phyloP scores from a whole-genome alignment of 1,284 basidiomycete genomes.

The Veloporphyrellus conicus region DNA sequence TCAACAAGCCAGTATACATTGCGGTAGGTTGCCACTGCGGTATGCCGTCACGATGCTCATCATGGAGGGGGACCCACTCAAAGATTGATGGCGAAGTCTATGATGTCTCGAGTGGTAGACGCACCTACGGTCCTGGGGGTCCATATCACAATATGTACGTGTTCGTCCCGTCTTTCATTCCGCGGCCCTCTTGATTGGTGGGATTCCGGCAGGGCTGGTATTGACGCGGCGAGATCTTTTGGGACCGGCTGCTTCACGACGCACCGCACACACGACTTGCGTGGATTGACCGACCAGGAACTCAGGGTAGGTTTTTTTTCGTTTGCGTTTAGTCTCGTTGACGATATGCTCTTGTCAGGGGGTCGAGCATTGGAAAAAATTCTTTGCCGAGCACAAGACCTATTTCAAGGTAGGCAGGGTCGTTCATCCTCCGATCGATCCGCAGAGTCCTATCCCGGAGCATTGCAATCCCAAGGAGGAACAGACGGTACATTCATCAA shows the following conservation, averaged over 20 bases:
- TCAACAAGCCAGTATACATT: conserved; percentile 76
- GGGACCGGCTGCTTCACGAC: conserved; percentile 88
- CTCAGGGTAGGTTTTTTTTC: conserved; percentile 48
- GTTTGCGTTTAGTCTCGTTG: too few relatives aligned
- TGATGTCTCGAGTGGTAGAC: conserved; percentile 75
- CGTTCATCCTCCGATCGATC: conserved; percentile 73
- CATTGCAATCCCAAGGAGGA: conserved; percentile 68
- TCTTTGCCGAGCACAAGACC: conserved; percentile 76
- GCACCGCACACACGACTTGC: conserved; percentile 86
- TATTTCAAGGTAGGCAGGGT: conserved; percentile 77
- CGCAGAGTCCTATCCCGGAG: conserved; percentile 70
- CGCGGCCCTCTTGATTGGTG: conserved; percentile 20
- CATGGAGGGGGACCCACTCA: conserved; percentile 1
- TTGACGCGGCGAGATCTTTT: conserved; percentile 85
- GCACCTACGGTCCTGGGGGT: conserved; percentile 87
- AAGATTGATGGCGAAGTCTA: conserved; percentile 91
- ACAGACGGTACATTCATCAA: conserved; percentile 20
- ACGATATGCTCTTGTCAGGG: conserved; percentile 42
- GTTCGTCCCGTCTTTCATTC: conserved; percentile 8
- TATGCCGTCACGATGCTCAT: conserved; percentile 11
- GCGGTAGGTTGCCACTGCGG: conserved; percentile 52
- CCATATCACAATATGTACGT: conserved; percentile 80
- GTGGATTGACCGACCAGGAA: conserved; percentile 73
- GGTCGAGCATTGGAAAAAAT: conserved; percentile 82
- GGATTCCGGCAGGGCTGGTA: conserved; percentile 61